Evolutionary conservation across 2,329 filamentous ascomycete species (phyloP).

Genomic region (Arachnomyces sp.): DNA sequence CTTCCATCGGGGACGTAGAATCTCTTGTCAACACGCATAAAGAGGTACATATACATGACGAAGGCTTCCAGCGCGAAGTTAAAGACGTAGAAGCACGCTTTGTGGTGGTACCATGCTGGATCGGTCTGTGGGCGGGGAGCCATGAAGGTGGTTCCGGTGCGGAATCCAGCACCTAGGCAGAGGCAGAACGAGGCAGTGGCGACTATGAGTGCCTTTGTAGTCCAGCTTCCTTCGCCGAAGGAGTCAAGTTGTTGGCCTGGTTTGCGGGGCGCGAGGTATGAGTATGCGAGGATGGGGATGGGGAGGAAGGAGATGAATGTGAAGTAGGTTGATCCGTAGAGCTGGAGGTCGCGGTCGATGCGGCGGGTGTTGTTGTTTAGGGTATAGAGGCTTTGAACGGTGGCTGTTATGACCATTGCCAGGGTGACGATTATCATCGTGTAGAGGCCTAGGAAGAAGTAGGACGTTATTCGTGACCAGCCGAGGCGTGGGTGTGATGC

Average conservation of each 20-base stretch:
- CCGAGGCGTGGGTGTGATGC: conserved; percentile 63
- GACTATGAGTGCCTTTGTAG: conserved; percentile 59
- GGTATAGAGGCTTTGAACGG: conserved; percentile 60
- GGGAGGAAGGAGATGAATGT: conserved; percentile 60
- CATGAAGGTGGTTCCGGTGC: conserved; percentile 52
- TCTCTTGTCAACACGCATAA: conserved; percentile 62
- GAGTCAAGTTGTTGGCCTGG: conserved; percentile 40
- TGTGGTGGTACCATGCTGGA: conserved; percentile 63
- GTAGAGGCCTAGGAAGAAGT: conserved; percentile 52
- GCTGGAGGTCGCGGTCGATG: conserved; percentile 55
- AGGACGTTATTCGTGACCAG: conserved; percentile 51
- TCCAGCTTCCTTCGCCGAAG: conserved; percentile 60
- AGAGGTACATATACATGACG: conserved; percentile 58
- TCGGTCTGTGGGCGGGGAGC: conserved; percentile 39
- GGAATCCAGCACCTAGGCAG: conserved; percentile 60
- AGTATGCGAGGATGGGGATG: conserved; percentile 45
- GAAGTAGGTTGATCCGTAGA: conserved; percentile 55
- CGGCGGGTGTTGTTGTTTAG: conserved; percentile 42
- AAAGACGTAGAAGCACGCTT: conserved; percentile 69
- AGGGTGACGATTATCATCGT: conserved; percentile 51
- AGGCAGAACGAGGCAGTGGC: conserved; percentile 52
- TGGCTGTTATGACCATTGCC: conserved; percentile 56
- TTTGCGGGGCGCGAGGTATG: conserved; percentile 40
- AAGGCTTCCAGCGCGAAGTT: conserved; percentile 67
- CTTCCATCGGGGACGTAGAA: conserved; percentile 69